Base-by-base conservation (phyloP, 2,329 filamentous ascomycete species). In the Pseudogymnoascus sp. region DNA sequence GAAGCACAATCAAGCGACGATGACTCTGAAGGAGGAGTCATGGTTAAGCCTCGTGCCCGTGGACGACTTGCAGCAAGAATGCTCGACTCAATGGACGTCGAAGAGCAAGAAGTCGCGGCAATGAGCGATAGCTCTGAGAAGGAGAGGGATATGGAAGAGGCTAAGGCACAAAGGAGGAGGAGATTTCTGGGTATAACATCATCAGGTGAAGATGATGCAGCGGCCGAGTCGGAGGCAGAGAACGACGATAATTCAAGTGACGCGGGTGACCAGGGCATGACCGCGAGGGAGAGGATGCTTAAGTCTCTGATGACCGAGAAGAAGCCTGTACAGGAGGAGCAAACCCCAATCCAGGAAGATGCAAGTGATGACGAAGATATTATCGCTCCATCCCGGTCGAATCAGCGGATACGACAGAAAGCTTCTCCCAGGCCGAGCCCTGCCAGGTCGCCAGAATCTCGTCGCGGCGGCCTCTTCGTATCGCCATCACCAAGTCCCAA, bases 401-500 rank as follows among this genome's bases (percentile, higher is more conserved):
- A 75, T 25, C 69, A 72, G 28, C 71, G 73, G 66, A 64, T 64
- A 35, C 71, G 76, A 64, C 63, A 70, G 59, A 67, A 70, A 64
- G 66, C 72, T 65, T 86, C 50, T 80, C 83, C 1, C 81, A 82
- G 7, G 70, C 66, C n/a, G 71, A 71, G 20, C 18, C 65, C 66
- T 43, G 74, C 67, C 2, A 53, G 47, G 9, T 53, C 47, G 9
- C 47, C 2, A 6, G 28, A 20, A 2, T 53, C 47, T 8, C 9
- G 47, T 4, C 47, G 28, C 25, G 25, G 58, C 30, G 39, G 60
- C 36, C 36, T 61, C 59, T 47, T 60, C 60, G 14, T 65, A 39
- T 38, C 61, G 60, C 57, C 33, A 30, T 41, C 37, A 12, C 60
- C 58, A 28, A 62, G 58, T 6, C 39, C 57, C 20, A 61, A 47